A percentile compares a stretch with the other conserved stretches of the same genome.
These are phyloP conservation scores for Grammothele lineata DNA, from an alignment of 768 basidiomycete genomes.

Conservation along the genomic window DNA sequence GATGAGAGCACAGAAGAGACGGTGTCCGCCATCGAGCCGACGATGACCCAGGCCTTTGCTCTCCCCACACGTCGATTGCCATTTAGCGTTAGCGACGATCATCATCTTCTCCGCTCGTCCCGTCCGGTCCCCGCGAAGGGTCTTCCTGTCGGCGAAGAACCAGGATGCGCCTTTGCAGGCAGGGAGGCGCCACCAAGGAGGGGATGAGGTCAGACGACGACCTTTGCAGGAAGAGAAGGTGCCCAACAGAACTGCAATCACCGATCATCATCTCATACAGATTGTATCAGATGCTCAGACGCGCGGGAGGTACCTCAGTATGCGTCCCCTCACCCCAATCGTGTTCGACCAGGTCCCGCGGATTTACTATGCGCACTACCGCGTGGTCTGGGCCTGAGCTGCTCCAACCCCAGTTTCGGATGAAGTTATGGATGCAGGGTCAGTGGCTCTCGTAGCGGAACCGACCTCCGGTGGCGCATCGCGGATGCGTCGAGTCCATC, in stretches of 20 bases:
- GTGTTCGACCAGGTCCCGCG: slow-evolving; percentile 6
- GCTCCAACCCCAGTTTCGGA: slow-evolving; percentile 14
- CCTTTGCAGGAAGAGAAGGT: slow-evolving; percentile 11
- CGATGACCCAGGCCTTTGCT: too few relatives aligned
- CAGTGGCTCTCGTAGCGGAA: background rate
- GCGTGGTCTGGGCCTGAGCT: slow-evolving; percentile 4
- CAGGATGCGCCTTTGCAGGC: slow-evolving; percentile 3
- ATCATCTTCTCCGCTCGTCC: too few relatives aligned
- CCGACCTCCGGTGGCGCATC: background rate
- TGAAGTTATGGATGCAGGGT: slow-evolving; percentile 6
- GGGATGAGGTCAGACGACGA: slow-evolving; percentile 12
- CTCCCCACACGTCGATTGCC: slow-evolving; percentile 6
- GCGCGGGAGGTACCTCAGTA: background rate
- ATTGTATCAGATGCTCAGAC: slow-evolving; percentile 15
- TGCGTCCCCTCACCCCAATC: slow-evolving; percentile 2
- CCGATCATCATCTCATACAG: slow-evolving; percentile 22
- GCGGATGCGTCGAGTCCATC: too few relatives aligned
- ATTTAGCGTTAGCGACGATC: slow-evolving; percentile 12
- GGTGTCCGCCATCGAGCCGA: too few relatives aligned
- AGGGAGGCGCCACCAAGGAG: slow-evolving; percentile 3
- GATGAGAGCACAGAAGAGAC: too few relatives aligned
- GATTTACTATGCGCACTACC: background rate
- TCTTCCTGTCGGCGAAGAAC: too few relatives aligned
- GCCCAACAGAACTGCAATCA: slow-evolving; percentile 12
- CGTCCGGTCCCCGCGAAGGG: too few relatives aligned